These are phyloP conservation scores for Colletotrichum simmondsii DNA, from an alignment of 2,329 filamentous ascomycete genomes.

Conservation along the genomic window DNA sequence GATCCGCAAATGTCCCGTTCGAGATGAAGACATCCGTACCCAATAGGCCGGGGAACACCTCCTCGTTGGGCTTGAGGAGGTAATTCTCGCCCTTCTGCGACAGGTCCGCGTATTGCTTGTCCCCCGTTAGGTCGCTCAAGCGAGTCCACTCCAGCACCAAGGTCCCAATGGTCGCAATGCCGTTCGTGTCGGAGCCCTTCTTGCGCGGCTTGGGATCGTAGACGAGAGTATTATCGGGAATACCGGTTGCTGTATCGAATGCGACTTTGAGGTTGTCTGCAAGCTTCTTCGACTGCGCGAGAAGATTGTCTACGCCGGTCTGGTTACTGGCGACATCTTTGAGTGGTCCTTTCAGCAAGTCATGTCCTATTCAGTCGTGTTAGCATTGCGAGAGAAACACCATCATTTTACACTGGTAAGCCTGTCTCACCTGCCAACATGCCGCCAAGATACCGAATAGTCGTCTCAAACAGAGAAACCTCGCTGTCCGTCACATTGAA, in stretches of 20 bases:
- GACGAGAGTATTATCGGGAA: conserved; percentile 77
- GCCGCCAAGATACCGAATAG: conserved; percentile 87
- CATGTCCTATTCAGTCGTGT: conserved; percentile 62
- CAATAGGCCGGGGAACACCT: conserved; percentile 82
- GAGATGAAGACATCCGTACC: conserved; percentile 74
- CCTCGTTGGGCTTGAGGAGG: conserved; percentile 72
- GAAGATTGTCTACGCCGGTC: conserved; percentile 65
- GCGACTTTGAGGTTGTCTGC: conserved; percentile 80
- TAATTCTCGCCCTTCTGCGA: conserved; percentile 76
- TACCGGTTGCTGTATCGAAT: conserved; percentile 80
- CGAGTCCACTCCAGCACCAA: conserved; percentile 87
- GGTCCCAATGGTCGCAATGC: conserved; percentile 81
- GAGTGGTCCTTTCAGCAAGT: conserved; percentile 77
- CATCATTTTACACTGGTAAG: neutral
- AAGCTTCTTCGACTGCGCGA: conserved; percentile 75
- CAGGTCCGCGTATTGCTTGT: conserved; percentile 73
- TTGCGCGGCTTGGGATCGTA: conserved; percentile 63
- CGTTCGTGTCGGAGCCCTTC: conserved; percentile 68
- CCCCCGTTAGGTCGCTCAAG: conserved; percentile 78
- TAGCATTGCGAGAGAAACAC: neutral
- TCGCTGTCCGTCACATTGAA: conserved; percentile 70
- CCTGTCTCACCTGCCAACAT: conserved; percentile 72
- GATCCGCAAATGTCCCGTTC: conserved; percentile 75
- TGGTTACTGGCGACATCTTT: conserved; percentile 56
- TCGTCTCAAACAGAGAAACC: conserved; percentile 89